Evolutionary conservation across 2,329 filamentous ascomycete species (phyloP), one percentile per base, ranked within the genome.

Genomic region (Aspergillus caelatus): DNA sequence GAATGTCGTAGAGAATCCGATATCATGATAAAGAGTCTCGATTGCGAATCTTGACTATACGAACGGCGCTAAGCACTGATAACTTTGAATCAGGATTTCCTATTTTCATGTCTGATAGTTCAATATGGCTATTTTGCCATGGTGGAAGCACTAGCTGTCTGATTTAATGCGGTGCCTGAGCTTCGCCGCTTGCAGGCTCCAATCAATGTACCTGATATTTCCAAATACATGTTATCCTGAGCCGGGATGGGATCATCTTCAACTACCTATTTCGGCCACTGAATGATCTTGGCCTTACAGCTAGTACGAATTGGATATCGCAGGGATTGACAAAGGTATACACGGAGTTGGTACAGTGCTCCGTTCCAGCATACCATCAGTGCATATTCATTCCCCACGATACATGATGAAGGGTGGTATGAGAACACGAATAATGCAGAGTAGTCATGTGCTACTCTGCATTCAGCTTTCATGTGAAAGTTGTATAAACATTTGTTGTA

Each of bases 1-100:
- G 19, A 23, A 28, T 16, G 36, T 64, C 57, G 62, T 62, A 58
- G 56, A 34, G 62, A 57, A 61, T 61, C 63, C 57, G 59, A 65
- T 52, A 41, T 58, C n/a, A 28, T 45, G 55, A 58, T 64, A 58
- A 52, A 62, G 55, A 26, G 36, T 32, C 28, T 50, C 26, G 28
- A 34, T 45, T 50, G 34, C 48, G 46, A 34, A 58, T 36, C 21
- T n/a, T 52, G 12, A n/a, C 46, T 43, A 34, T 57, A 21, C 21
- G 21, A 57, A 36, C 21, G 30, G 19, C 30, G 45, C 26, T 30
- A 32, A 39, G 21, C 3, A 14, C 26, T 19, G 34, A 9, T 23
- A 26, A 23, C 30, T 26, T 50, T 34, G 3, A 12, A 30, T 28
- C 14, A 19, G 5, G 7, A 30, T 30, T 30, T 23, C 8, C 30